A percentile compares a stretch with the other conserved stretches of the same genome.
These are phyloP conservation scores for Phaseolus coccineus DNA, from an alignment of 331 rosid genomes.

Conservation along the genomic window DNA sequence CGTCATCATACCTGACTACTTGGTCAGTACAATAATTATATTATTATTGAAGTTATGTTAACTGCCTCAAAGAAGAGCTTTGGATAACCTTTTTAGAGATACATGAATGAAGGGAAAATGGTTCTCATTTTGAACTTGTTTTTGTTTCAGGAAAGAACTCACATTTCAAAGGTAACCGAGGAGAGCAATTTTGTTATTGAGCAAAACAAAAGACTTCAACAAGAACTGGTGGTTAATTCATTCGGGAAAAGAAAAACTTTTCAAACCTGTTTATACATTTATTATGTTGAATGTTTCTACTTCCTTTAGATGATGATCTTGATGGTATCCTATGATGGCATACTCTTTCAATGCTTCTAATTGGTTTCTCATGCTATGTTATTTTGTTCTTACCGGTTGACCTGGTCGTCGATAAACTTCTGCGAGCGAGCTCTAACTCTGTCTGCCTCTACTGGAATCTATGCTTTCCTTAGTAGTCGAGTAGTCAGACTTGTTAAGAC, in stretches of 20 bases:
- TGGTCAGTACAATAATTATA: too few relatives aligned
- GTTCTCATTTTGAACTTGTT: slow-evolving; percentile 26
- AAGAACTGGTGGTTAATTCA: slow-evolving; percentile 63
- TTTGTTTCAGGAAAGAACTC: slow-evolving; percentile 61
- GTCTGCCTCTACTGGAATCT: too few relatives aligned
- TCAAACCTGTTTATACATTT: neutral
- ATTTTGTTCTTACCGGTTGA: neutral
- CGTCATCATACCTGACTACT: too few relatives aligned
- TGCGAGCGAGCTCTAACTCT: too few relatives aligned
- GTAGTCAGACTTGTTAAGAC: too few relatives aligned
- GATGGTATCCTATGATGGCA: neutral
- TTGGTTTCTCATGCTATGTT: slow-evolving; percentile 15
- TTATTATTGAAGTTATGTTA: slow-evolving; percentile 7
- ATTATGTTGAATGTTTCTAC: slow-evolving; percentile 22
- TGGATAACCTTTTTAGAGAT: slow-evolving; percentile 22
- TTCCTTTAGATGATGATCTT: neutral
- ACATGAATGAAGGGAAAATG: neutral
- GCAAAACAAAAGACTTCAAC: slow-evolving; percentile 77
- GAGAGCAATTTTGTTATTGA: slow-evolving; percentile 69
- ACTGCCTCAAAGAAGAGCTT: slow-evolving; percentile 32
- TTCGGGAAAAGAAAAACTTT: neutral
- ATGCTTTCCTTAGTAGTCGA: too few relatives aligned
- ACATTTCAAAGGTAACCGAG: slow-evolving; percentile 62
- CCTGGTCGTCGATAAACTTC: too few relatives aligned
- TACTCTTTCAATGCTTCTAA: slow-evolving; percentile 2